phyloP scores from a whole-genome alignment of 2,329 filamentous ascomycete genomes.

The Calonectria fujianensis region DNA sequence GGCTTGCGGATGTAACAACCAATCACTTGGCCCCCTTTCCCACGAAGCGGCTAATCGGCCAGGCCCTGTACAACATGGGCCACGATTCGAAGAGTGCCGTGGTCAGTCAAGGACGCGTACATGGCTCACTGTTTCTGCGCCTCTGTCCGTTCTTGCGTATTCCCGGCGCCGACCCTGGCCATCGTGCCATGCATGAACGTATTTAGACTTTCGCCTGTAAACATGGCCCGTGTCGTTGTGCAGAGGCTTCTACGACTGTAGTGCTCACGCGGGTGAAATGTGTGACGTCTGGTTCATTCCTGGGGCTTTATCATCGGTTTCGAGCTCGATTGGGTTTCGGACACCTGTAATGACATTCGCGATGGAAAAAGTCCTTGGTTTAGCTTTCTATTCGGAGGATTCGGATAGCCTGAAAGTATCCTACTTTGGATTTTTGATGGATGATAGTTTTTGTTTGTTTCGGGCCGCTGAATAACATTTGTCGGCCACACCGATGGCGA shows the following conservation, averaged over 20 bases:
- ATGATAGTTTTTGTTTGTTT: neutral
- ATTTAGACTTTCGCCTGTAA: conserved; percentile 2
- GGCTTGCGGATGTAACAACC: neutral
- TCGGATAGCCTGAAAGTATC: neutral
- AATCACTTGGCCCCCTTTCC: neutral
- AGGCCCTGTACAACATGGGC: neutral
- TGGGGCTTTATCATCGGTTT: neutral
- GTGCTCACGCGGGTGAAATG: neutral
- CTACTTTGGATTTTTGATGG: neutral
- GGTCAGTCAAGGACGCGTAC: conserved; percentile 3
- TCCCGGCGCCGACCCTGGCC: neutral
- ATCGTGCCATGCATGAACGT: conserved; percentile 2
- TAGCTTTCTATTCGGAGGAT: neutral
- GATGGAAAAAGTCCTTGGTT: neutral
- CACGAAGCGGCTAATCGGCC: conserved; percentile 4
- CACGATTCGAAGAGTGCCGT: neutral
- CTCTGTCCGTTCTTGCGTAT: neutral
- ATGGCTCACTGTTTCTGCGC: neutral
- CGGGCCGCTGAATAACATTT: neutral
- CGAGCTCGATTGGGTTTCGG: neutral
- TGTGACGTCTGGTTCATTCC: neutral
- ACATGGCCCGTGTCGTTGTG: neutral
- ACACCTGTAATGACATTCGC: neutral
- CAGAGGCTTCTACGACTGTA: neutral
- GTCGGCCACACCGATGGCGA: neutral